A percentile compares a stretch with the other conserved stretches of the same genome.
Conservation (phyloP, 257 asterid species). For the Solanum acaule region DNA sequence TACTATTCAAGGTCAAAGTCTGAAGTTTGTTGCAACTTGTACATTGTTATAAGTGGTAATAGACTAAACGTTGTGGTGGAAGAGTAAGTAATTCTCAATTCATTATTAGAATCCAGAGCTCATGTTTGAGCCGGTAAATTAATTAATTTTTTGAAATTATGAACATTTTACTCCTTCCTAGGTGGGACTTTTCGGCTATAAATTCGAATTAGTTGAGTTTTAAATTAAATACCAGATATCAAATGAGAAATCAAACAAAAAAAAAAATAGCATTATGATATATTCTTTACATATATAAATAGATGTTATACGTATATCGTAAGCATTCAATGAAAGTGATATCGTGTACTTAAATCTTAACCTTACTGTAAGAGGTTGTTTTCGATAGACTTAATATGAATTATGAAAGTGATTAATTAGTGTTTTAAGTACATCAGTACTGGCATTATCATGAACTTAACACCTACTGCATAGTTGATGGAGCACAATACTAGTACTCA, state of each 20-base stretch:
- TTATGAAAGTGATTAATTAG: background rate
- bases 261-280: no score
- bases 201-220: background rate
- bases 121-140: background rate
- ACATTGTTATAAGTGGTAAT: background rate
- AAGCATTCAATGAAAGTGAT: background rate
- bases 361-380: background rate
- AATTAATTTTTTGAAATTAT: background rate
- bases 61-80: background rate
- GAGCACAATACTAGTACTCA: background rate
- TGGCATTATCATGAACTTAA: background rate
- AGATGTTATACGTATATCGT: background rate
- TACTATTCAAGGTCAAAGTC: background rate
- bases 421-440: background rate
- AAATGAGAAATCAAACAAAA: background rate
- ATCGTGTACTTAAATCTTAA: background rate
- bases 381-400: background rate
- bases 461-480: background rate
- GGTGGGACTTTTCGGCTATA: background rate
- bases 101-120: background rate
- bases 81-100: background rate
- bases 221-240: background rate
- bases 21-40: background rate
- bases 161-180: background rate
- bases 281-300: no score